Evolutionary conservation across 2,329 filamentous ascomycete genomes (phyloP).

Genomic region (Cercospora citrullina): DNA sequence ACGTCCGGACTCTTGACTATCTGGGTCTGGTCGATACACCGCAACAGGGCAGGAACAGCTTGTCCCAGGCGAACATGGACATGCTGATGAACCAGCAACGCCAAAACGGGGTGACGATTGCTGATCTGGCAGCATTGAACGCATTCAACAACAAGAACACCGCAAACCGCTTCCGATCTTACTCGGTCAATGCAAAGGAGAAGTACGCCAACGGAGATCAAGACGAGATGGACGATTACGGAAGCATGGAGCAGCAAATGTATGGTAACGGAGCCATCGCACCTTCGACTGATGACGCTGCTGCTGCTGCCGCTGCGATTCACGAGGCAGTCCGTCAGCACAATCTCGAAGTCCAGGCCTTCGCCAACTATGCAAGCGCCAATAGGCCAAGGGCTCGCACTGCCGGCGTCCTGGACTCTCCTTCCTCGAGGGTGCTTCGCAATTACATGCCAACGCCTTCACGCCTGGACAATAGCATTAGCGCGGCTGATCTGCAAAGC

Average conservation of each 20-base stretch:
- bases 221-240: constrained; percentile 50
- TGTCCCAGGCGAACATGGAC: constrained; percentile 59
- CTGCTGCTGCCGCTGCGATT: constrained; percentile 58
- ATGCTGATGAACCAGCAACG: constrained; percentile 53
- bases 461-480: constrained; percentile 73
- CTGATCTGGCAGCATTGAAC: constrained; percentile 72
- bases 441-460: constrained; percentile 75
- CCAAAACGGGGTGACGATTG: constrained; percentile 58
- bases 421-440: constrained; percentile 61
- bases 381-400: constrained; percentile 87
- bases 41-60: constrained; percentile 71
- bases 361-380: constrained; percentile 77
- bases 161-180: constrained; percentile 87
- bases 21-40: constrained; percentile 92
- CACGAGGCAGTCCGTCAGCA: constrained; percentile 81
- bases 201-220: constrained; percentile 90
- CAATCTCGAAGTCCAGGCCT: constrained; percentile 90
- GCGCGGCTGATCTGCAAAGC: constrained; percentile 71
- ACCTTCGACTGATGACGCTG: constrained; percentile 58
- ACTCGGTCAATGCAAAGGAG: constrained; percentile 98
- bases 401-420: constrained; percentile 84
- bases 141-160: constrained; percentile 71
- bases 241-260: constrained; percentile 55
- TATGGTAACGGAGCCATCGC: constrained; percentile 60
- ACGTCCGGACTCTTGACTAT: constrained; percentile 93